phyloP scores from a whole-genome alignment of 2,329 filamentous ascomycete genomes.

The Alternaria conjuncta region DNA sequence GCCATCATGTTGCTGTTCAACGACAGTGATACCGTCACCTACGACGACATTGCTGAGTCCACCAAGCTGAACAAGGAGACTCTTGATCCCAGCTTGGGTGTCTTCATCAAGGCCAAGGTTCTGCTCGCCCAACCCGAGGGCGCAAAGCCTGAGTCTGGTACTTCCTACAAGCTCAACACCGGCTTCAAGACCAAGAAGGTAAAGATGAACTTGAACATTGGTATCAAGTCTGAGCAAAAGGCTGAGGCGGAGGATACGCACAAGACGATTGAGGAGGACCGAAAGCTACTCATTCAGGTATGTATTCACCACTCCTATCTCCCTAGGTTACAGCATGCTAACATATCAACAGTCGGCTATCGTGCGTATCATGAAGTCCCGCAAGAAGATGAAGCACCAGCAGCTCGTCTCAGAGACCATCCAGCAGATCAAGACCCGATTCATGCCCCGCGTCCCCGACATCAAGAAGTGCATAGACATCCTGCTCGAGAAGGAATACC shows the following conservation, averaged over 20 bases:
- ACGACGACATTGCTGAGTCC: conserved; percentile 83
- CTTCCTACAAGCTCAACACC: conserved; percentile 84
- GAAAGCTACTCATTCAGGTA: conserved; percentile 96
- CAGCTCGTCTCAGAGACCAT: conserved; percentile 95
- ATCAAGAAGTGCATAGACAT: conserved; percentile 99
- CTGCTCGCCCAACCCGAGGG: conserved; percentile 73
- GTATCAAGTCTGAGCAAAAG: conserved; percentile 94
- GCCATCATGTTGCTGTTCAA: conserved; percentile 95
- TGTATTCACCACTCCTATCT: conserved; percentile 45
- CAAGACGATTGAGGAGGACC: conserved; percentile 98
- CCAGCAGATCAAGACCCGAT: conserved; percentile 89
- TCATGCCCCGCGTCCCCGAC: conserved; percentile 89
- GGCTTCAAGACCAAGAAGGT: conserved; percentile 99
- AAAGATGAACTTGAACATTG: conserved; percentile 93
- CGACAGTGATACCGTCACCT: conserved; percentile 81
- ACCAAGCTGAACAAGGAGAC: conserved; percentile 82
- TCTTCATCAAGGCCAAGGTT: conserved; percentile 93
- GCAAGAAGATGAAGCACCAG: conserved; percentile 98
- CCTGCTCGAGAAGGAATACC: conserved; percentile 96
- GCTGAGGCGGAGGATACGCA: conserved; percentile 96
- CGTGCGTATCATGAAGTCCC: conserved; percentile 99
- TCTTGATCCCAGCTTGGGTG: conserved; percentile 82
- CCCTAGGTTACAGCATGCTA: conserved; percentile 26
- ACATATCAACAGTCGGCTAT: conserved; percentile 78
- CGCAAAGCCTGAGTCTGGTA: conserved; percentile 78